These are phyloP conservation scores for Colletotrichum karsti DNA, from an alignment of 2,329 filamentous ascomycete species.

Conservation along the genomic window DNA sequence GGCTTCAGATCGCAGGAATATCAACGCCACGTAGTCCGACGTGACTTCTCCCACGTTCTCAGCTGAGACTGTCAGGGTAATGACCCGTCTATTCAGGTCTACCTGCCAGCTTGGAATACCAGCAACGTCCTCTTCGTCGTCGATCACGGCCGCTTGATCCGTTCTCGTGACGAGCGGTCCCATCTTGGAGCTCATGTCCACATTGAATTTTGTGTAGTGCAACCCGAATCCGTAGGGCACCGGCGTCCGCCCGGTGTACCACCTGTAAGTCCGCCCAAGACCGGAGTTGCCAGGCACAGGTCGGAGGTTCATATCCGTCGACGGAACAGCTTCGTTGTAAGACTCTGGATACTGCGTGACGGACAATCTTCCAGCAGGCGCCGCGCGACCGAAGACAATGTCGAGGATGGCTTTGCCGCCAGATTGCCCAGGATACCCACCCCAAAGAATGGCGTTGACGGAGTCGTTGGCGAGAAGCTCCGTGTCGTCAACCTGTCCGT, in stretches of 20 bases:
- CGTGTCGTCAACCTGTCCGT: conserved; percentile 60
- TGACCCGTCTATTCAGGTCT: neutral
- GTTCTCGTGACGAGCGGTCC: neutral
- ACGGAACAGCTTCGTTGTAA: conserved; percentile 58
- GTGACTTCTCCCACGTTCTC: conserved; percentile 53
- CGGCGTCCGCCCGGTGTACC: conserved; percentile 58
- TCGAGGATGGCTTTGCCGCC: conserved; percentile 65
- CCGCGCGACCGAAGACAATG: conserved; percentile 57
- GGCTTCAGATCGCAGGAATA: conserved; percentile 54
- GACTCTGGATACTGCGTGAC: conserved; percentile 63
- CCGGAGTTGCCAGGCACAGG: conserved; percentile 51
- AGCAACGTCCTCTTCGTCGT: neutral
- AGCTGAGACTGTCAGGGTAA: conserved; percentile 50
- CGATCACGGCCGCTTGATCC: neutral
- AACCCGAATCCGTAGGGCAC: conserved; percentile 64
- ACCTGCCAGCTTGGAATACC: neutral
- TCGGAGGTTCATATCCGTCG: conserved; percentile 65
- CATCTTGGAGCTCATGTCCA: conserved; percentile 8
- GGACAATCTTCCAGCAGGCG: conserved; percentile 63
- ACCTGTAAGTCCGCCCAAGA: conserved; percentile 60
- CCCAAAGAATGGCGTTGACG: conserved; percentile 64
- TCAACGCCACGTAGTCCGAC: conserved; percentile 62
- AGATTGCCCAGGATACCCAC: conserved; percentile 67
- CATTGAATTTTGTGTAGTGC: conserved; percentile 65
- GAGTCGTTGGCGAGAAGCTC: conserved; percentile 55